These are phyloP conservation scores for Delphinella strobiligena DNA, from an alignment of 2,329 filamentous ascomycete genomes.

Conservation along the genomic window DNA sequence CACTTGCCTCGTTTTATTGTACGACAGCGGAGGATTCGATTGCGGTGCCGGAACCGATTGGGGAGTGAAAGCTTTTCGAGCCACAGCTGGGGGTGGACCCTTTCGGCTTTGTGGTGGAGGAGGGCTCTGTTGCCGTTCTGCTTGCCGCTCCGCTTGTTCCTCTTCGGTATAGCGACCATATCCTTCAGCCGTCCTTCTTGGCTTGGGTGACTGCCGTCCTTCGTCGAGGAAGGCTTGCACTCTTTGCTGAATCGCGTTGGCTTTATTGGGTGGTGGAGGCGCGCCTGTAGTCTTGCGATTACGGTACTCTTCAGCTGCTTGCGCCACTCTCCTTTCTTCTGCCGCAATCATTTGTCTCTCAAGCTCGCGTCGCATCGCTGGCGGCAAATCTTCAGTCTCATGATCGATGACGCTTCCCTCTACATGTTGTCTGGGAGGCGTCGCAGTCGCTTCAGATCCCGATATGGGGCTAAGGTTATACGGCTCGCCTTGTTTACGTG, in stretches of 20 bases:
- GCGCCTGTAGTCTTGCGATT: conserved; percentile 52
- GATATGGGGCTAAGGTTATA: conserved; percentile 54
- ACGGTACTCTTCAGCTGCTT: conserved; percentile 79
- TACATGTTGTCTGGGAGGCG: conserved; percentile 31
- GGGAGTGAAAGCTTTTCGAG: conserved; percentile 13
- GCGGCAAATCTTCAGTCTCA: conserved; percentile 61
- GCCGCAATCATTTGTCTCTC: conserved; percentile 71
- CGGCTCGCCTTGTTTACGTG: conserved; percentile 15
- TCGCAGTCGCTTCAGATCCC: conserved; percentile 62
- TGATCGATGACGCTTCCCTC: conserved; percentile 52
- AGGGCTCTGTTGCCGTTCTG: too few species aligned
- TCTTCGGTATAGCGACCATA: conserved; percentile 74
- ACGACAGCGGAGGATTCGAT: conserved; percentile 12
- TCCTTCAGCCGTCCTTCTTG: conserved; percentile 67
- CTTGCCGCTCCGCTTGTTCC: conserved; percentile 2
- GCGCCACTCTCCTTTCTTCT: conserved; percentile 82
- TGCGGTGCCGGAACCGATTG: conserved; percentile 3
- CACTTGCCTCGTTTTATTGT: conserved; percentile 12
- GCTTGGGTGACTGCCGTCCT: conserved; percentile 46
- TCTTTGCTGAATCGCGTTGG: conserved; percentile 80
- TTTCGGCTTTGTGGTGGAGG: conserved; percentile 7
- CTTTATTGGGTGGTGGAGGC: conserved; percentile 50
- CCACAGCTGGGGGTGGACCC: conserved; percentile 13
- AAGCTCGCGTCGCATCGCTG: conserved; percentile 80
- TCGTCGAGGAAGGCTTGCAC: conserved; percentile 79